These are phyloP conservation scores for Rhodomyrtus psidioides DNA, from an alignment of 441 rosid genomes.

Conservation along the genomic window DNA sequence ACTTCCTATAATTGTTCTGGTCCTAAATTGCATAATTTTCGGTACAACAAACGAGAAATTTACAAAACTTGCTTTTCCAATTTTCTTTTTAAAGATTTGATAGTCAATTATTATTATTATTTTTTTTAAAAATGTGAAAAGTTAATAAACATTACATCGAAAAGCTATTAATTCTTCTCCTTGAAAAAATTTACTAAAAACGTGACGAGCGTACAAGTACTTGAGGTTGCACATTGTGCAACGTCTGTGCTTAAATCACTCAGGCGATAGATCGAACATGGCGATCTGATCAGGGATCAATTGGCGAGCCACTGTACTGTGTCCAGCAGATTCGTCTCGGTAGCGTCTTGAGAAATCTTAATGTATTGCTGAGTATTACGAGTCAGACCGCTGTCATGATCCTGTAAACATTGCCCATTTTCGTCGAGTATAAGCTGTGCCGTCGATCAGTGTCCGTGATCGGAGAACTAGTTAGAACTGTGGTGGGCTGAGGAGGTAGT, in stretches of 20 bases:
- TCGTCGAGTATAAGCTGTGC: fast-evolving
- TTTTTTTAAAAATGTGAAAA: too few relatives aligned
- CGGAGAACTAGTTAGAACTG: background rate
- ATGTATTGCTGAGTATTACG: fast-evolving
- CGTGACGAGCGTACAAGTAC: background rate
- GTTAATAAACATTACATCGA: background rate
- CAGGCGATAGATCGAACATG: background rate
- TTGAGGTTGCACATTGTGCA: background rate
- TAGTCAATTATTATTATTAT: too few relatives aligned
- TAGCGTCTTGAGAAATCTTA: background rate
- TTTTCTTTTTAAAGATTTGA: too few relatives aligned
- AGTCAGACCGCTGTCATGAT: background rate
- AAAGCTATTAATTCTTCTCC: background rate
- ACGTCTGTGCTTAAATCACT: background rate
- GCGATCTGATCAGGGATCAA: background rate
- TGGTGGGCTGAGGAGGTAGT: background rate
- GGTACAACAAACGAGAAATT: background rate
- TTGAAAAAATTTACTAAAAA: background rate
- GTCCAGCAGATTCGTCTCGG: fast-evolving
- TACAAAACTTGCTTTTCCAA: too few relatives aligned
- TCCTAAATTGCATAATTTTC: too few relatives aligned
- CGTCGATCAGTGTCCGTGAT: background rate
- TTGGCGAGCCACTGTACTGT: background rate
- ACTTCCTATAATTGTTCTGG: too few relatives aligned
- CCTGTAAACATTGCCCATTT: background rate